Conservation (phyloP, 2,329 filamentous ascomycete genomes). For the Ceratocystis variospora region DNA sequence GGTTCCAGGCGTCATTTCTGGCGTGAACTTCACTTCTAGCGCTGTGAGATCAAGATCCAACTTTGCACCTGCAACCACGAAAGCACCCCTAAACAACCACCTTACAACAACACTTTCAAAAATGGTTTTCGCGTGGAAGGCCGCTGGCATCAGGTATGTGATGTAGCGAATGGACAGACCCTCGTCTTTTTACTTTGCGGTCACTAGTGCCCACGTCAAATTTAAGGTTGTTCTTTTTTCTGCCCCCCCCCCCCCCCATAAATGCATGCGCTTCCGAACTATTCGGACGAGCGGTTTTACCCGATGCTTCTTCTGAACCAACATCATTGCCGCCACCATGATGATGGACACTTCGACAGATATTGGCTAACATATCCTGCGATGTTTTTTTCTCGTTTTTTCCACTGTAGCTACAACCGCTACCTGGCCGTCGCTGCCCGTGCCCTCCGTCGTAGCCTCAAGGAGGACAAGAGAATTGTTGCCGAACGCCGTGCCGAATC, state of each 20-base stretch:
- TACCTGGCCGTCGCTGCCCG: slow-evolving; percentile 93
- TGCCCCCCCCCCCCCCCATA: slow-evolving; percentile 7
- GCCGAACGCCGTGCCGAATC: slow-evolving; percentile 84
- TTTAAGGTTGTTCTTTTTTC: slow-evolving; percentile 15
- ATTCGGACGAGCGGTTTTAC: slow-evolving; percentile 13
- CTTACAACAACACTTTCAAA: slow-evolving; percentile 36
- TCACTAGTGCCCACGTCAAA: slow-evolving; percentile 58
- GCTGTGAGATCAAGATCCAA: slow-evolving; percentile 2
- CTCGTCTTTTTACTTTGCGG: slow-evolving; percentile 55
- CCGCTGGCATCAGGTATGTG: slow-evolving; percentile 86
- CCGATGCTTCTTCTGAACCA: not conserved
- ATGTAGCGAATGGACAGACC: slow-evolving; percentile 16
- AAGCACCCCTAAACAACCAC: slow-evolving; percentile 20
- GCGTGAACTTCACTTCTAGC: slow-evolving; percentile 10
- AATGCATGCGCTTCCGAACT: slow-evolving; percentile 22
- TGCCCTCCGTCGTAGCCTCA: slow-evolving; percentile 89
- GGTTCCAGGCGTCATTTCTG: slow-evolving; percentile 14
- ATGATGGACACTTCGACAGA: not conserved
- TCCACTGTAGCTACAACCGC: slow-evolving; percentile 79
- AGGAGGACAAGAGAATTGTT: slow-evolving; percentile 77
- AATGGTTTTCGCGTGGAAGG: slow-evolving; percentile 98
- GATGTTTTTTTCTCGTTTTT: not conserved
- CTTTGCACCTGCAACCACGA: slow-evolving; percentile 4
- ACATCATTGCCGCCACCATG: not conserved
- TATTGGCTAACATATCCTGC: not conserved